Conservation (phyloP, 352 stramenopile species). For the Phytophthora chlamydospora region DNA sequence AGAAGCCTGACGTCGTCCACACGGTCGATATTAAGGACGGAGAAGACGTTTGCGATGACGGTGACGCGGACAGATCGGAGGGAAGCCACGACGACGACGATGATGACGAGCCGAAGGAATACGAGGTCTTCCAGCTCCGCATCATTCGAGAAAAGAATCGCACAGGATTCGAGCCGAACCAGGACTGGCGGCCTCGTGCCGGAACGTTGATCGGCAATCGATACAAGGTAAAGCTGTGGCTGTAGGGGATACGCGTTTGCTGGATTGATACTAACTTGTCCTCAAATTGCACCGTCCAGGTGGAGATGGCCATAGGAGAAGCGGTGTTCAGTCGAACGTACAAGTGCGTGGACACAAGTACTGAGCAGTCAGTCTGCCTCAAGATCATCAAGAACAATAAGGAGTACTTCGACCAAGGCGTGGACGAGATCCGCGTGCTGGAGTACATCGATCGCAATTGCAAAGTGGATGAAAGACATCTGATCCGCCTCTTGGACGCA, state of each 20-base stretch:
- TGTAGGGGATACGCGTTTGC: too few relatives aligned
- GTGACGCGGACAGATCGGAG: conserved; percentile 39
- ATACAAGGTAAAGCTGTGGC: conserved; percentile 51
- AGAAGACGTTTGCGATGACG: conserved; percentile 19
- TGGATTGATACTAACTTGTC: conserved; percentile 8
- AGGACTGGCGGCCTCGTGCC: conserved; percentile 71
- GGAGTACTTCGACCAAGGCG: conserved; percentile 98
- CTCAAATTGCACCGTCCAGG: conserved; percentile 33
- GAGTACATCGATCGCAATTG: conserved; percentile 76
- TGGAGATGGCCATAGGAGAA: conserved; percentile 78
- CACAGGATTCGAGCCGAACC: conserved; percentile 82
- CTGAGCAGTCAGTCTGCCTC: conserved; percentile 91
- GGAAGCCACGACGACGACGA: conserved; percentile 49
- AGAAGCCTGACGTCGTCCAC: conserved; percentile 34
- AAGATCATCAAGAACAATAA: conserved; percentile 99
- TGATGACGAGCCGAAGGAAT: conserved; percentile 56
- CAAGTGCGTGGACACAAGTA: conserved; percentile 69
- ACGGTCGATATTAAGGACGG: conserved; percentile 43
- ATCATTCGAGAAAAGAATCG: conserved; percentile 82
- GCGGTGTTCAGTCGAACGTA: conserved; percentile 87
- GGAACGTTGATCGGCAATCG: conserved; percentile 61
- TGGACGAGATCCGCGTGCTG: conserved; percentile 83
- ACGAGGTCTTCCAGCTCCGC: conserved; percentile 73
- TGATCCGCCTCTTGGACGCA: conserved; percentile 94
- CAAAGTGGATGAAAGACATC: conserved; percentile 91